Base-by-base conservation (phyloP, 257 asterid genomes). In the Solanum chilense region DNA sequence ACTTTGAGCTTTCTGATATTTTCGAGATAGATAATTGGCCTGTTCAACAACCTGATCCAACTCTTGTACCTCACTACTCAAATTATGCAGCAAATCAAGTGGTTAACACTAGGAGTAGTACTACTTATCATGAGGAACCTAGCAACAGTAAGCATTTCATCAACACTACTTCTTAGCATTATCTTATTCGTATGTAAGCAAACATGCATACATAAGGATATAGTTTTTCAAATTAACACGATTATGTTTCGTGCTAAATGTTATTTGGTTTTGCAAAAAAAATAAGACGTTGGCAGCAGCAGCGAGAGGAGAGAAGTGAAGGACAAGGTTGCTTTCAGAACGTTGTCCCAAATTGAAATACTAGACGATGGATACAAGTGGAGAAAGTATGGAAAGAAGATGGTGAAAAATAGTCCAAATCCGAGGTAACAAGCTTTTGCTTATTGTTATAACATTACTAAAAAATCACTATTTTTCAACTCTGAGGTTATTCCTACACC, bases 351-450 rank as follows among this genome's bases (percentile, higher is more conserved):
- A 84, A 77, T 97, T 86, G 99, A 97, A 87, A 92, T 94, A 85
- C 90, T 97, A 7, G 95, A 95, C 89, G 98, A 97, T 92, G 99
- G 99, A 49, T 97, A 91, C 91, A 97, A 94, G 90, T 97, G 99
- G 99, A 94, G 98, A 71, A 97, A 97, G 90, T 97, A 97, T 84
- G 99, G 99, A 39, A 97, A 97, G 89, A 97, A 97, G 95, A 95
- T 91, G 98, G 99, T 97, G 83, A 97, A 95, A 89, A 94, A 94
- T 92, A 97, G 96, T 92, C 98, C 98, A 15, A 94, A 94, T 83
- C 99, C 98, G 76, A 97, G 98, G 98, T 96, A 90, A 13, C 41
- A 9, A 21, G 13, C 9, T 21, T 2, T 0, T 20, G 66, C 25
- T 56, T 56, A 56, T 20, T 56, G 25, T 56, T 56, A 56, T 56